phyloP scores from a whole-genome alignment of 352 stramenopile genomes.

The Pythium insidiosum region DNA sequence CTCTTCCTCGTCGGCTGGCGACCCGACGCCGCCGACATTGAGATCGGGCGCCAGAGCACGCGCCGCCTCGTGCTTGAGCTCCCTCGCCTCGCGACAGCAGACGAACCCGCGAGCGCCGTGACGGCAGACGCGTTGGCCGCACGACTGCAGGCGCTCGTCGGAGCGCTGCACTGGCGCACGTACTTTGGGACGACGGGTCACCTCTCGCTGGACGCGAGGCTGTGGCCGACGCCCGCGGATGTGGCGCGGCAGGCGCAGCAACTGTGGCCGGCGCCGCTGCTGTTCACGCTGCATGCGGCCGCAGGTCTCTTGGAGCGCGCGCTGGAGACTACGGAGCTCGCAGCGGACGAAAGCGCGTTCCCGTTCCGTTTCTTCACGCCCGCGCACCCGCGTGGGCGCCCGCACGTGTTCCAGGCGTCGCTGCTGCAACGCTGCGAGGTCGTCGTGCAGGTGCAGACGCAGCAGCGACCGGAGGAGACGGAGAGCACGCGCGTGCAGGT shows the following conservation, averaged over 20 bases:
- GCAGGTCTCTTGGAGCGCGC: too few species aligned
- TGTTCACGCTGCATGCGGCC: not conserved
- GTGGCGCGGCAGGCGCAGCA: not conserved
- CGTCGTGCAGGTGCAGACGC: not conserved
- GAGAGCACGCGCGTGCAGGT: too few species aligned
- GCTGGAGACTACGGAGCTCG: not conserved
- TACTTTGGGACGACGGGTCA: slow-evolving; percentile 15
- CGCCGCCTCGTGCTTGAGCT: slow-evolving; percentile 10
- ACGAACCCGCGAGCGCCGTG: not conserved
- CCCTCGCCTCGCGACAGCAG: slow-evolving; percentile 6
- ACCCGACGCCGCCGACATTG: slow-evolving; percentile 10
- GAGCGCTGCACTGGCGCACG: slow-evolving; percentile 14
- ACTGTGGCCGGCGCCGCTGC: slow-evolving; percentile 1
- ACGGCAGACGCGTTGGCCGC: not conserved
- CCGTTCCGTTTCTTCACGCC: slow-evolving; percentile 16
- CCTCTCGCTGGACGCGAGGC: slow-evolving; percentile 9
- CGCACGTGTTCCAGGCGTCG: not conserved
- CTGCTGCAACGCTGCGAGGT: not conserved
- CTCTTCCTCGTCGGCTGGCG: not conserved
- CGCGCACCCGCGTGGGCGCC: not conserved
- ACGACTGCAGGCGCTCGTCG: slow-evolving; percentile 5
- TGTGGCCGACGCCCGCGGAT: slow-evolving; percentile 5
- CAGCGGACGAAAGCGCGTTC: not conserved
- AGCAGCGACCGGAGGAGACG: too few species aligned
- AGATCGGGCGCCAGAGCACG: slow-evolving; percentile 16